Evolutionary conservation across 805 yeast genomes (phyloP), one percentile per base, ranked within the genome.

Genomic region (Suhomyces canberraensis): DNA sequence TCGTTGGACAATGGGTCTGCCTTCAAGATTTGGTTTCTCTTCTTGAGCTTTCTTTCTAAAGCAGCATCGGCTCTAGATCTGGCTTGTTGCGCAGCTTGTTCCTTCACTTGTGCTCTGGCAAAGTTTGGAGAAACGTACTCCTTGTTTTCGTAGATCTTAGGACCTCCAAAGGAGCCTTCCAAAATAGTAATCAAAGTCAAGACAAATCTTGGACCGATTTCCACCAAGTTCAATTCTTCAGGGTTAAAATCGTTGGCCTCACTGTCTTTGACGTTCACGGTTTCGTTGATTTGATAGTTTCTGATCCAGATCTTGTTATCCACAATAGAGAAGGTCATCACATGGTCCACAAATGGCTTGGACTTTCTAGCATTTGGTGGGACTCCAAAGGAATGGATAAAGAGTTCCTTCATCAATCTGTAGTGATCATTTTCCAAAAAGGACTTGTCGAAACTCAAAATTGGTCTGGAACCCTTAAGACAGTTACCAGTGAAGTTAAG

Each of bases 101-200:
- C 84, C 60, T 79, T 85, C 46, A 74, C 44, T 70, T 90, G 96
- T 9, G 98, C 87, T 71, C 98, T 84, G 26, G 84, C 91, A 42
- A 85, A 79, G 72, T 93, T 93, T 47, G 98, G 98, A 42, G 96
- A 86, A 32, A 93, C 96, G 63, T 86, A 93, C 64, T 91, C 93
- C 71, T 87, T 90, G 71, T 93, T 93, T 57, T 93, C 98, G 65
- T 87, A 93, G 47, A 93, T 89, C 74, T 90, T 88, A 46, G 98
- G 96, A 15, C 98, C 98, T 39, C 96, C 91, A 53, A 93, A 93
- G 1, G 97, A 88, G 33, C 98, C 98, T 69, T 93, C 98, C 46
- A 91, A 73, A 36, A 93, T 79, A 41, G 95, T 81, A 49, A 93
- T 90, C 45, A 84, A 81, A 3, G 98, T 91, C 69, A 93, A 73